Base-by-base conservation (phyloP, 257 asterid genomes). In the Gentiana dahurica region DNA sequence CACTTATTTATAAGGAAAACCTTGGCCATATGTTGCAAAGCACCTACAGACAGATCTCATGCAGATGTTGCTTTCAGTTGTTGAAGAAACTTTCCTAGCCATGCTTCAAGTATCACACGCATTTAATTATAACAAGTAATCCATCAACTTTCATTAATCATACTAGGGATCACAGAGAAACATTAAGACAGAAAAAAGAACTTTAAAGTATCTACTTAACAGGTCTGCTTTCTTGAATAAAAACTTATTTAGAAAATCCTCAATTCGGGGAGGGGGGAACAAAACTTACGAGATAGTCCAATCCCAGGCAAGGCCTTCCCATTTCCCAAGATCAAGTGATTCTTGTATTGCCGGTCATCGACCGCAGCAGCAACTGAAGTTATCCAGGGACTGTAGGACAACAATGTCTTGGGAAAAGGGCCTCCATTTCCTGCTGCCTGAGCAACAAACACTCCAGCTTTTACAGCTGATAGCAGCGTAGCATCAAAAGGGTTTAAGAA, bases 391-490 rank as follows among this genome's bases (percentile, higher is more conserved):
- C 99, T 92, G 71, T 85, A 92, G 54, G 99, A 92, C 68, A 92
- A 55, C 70, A 89, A 59, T n/a, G 97, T 92, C 66, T 84, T 92
- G 33, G 97, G 95, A 66, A 81, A 88, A 36, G 99, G 99, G 36
- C 99, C 99, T 53, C 97, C 99, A 63, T 92, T 92, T 62, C 99
- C 99, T 68, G 95, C 97, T 53, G 99, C 97, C 68, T 92, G 99
- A 64, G 63, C 95, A 58, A 92, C 95, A 77, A 92, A 92, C 47
- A 92, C 86, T 57, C 99, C 99, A 43, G 99, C 97, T 78, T 86
- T 88, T 50, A 86, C 99, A 32, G 97, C 99, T 43, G 94, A 73
- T 65, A 92, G 99, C 68, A 92, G 94, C 36, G 97, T 80, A 37
- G 87, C 88, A 69, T 92, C 99, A 57, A 92, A 92, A 56, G 97